Evolutionary conservation across 1,284 basidiomycete genomes (phyloP), one percentile per base, ranked within the genome.

Genomic region (Trametes sp.): DNA sequence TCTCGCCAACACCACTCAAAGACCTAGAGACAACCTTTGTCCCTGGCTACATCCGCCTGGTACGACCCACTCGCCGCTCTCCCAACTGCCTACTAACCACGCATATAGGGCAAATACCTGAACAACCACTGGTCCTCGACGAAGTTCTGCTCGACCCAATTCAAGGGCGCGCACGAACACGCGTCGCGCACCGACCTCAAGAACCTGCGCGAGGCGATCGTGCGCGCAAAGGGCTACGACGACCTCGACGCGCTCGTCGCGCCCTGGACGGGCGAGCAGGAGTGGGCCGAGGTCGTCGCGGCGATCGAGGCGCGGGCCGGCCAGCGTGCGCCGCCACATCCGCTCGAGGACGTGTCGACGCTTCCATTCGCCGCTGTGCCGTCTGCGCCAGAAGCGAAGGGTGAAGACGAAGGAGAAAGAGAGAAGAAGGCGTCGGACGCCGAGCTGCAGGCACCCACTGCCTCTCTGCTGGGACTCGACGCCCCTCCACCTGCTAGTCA

Each of bases 51-150:
- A 75, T 97, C 55, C 88, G 91, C 53, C 76, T 95, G 68, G 90
- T 95, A 74, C 65, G 88, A 11, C 10, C 24, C 9, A 1, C 24
- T 13, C 4, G 7, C 2, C 16, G 8, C 33, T 10, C 2, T 10
- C 4, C 24, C 2, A 24, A 14, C n/a, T 49, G 0, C 23, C 14
- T 38, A 41, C 36, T 62, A 11, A 24, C 26, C 24, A 42, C 45
- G 49, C 35, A 26, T 41, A 54, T 69, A 87, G 87, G 81, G 82
- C 59, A 81, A 82, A 76, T 92, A 94, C 72, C 81, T 93, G 24
- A 83, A 87, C 65, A 94, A 96, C 71, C 84, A 91, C 65, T 95
- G 89, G 84, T 82, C 88, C 11, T 88, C 93, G 66, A 96, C 94
- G n/a, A 98, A 98, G 75, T 98, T 96, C 80, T 94, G 38, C 38